A percentile compares a stretch with the other conserved stretches of the same genome.
Evolutionary conservation across 495 filamentous ascomycete genomes (phyloP).

Genomic region (Durotheca rogersii): DNA sequence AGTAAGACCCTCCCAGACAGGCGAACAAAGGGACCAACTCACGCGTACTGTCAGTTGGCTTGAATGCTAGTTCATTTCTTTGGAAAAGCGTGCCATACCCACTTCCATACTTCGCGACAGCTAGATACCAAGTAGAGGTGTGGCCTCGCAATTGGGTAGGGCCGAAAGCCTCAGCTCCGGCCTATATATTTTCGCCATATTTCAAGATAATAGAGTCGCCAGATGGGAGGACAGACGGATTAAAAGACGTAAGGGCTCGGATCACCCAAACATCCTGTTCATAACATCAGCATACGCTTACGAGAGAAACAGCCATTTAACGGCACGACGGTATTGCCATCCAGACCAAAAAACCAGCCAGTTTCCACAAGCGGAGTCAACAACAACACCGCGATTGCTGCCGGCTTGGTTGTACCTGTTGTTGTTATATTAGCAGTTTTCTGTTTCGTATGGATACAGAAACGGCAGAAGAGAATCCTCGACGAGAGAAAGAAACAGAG

Average conservation of each 20-base stretch:
- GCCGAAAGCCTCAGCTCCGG: conserved; percentile 1
- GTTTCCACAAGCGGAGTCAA: conserved; percentile 12
- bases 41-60: conserved; percentile 25
- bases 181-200: conserved; percentile 22
- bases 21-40: conserved; percentile 4
- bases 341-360: conserved; percentile 20
- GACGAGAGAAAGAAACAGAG: conserved; percentile 29
- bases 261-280: background rate
- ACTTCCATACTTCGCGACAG: conserved; percentile 36
- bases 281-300: conserved; percentile 1
- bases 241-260: conserved; percentile 5
- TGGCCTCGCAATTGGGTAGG: conserved; percentile 19
- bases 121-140: conserved; percentile 44
- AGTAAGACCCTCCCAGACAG: conserved; percentile 24
- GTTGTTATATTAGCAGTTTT: conserved; percentile 27
- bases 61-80: conserved; percentile 34
- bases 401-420: conserved; percentile 28
- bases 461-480: conserved; percentile 24
- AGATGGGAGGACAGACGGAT: background rate
- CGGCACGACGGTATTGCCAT: conserved; percentile 14
- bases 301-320: conserved; percentile 13
- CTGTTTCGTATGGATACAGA: conserved; percentile 28
- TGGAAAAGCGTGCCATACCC: conserved; percentile 44
- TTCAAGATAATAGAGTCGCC: conserved; percentile 18
- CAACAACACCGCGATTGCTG: conserved; percentile 32